A percentile compares a stretch with the other conserved stretches of the same genome.
Evolutionary conservation across 352 stramenopile genomes (phyloP).

Genomic region (Pythium brachiatum): DNA sequence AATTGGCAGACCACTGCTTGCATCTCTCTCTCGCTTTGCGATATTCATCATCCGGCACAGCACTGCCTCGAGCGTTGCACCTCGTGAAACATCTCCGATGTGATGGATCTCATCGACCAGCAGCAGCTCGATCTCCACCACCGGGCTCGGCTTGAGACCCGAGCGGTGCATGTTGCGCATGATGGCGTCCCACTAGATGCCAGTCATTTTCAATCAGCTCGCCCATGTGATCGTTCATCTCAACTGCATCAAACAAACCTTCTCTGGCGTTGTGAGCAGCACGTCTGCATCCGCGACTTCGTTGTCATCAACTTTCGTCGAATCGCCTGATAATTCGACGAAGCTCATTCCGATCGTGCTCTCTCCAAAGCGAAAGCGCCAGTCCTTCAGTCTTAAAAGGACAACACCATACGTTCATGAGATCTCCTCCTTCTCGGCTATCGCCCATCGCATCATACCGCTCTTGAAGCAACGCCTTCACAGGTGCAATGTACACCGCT

Average conservation of each 20-base stretch:
- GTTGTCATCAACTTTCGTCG: constrained; percentile 8
- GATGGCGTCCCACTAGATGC: constrained; percentile 39
- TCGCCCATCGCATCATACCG: constrained; percentile 21
- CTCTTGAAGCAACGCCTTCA: constrained; percentile 48
- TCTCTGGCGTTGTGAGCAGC: constrained; percentile 44
- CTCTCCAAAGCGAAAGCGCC: constrained; percentile 35
- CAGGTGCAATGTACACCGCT: constrained; percentile 43
- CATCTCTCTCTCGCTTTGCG: constrained; percentile 12
- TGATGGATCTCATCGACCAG: constrained; percentile 49
- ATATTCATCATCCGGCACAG: constrained; percentile 42
- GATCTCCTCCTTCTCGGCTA: too few species aligned
- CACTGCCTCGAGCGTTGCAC: constrained; percentile 32
- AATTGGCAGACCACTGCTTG: constrained; percentile 17
- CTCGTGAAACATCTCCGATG: constrained; percentile 32
- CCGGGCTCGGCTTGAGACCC: not conserved
- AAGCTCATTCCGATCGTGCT: constrained; percentile 33
- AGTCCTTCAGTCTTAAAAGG: constrained; percentile 31
- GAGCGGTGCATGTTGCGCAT: constrained; percentile 23
- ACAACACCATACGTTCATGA: not conserved
- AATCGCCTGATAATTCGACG: constrained; percentile 32
- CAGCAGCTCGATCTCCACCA: constrained; percentile 18
- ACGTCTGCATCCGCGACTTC: constrained; percentile 29
- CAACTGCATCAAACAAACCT: constrained; percentile 24
- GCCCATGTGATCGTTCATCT: not conserved
- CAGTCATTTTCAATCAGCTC: not conserved